A percentile compares a stretch with the other conserved stretches of the same genome.
phyloP scores from a whole-genome alignment of 1,284 basidiomycete genomes.

The Ceraceosorus bombacis region DNA sequence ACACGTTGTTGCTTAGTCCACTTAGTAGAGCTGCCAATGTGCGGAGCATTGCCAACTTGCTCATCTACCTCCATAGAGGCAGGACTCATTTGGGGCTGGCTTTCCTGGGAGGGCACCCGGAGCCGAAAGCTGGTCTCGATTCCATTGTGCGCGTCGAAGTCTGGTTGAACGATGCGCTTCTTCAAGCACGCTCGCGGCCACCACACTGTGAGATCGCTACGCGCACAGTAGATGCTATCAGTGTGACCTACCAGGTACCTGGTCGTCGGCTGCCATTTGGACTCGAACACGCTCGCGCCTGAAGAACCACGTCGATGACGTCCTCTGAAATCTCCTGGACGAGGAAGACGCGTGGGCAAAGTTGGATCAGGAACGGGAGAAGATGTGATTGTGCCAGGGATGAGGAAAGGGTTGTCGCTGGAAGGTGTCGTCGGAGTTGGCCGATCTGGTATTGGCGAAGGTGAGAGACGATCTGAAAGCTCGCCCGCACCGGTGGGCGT shows the following conservation, averaged over 20 bases:
- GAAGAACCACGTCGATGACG: not conserved
- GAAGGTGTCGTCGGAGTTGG: not conserved
- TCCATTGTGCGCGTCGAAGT: not conserved
- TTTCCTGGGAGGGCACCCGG: not conserved
- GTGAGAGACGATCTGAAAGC: not conserved
- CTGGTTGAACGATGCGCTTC: not conserved
- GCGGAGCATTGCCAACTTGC: not conserved
- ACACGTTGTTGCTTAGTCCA: not conserved
- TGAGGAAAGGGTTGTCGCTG: not conserved
- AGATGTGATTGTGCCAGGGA: not conserved
- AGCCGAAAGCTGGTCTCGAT: not conserved
- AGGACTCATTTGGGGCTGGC: not conserved
- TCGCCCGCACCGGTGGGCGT: not conserved
- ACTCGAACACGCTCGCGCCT: not conserved
- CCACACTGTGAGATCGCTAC: constrained; percentile 15
- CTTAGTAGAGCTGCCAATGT: not conserved
- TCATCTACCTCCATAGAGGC: no score
- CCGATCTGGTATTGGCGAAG: not conserved
- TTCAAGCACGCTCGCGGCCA: not conserved
- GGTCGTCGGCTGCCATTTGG: constrained; percentile 18
- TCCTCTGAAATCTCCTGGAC: no score
- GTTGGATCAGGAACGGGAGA: no score
- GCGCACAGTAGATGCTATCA: constrained; percentile 35
- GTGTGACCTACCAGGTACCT: constrained; percentile 26
- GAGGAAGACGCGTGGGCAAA: no score